These are phyloP conservation scores for Calonectria pseudoturangicola DNA, from an alignment of 2,329 filamentous ascomycete species.

Conservation along the genomic window DNA sequence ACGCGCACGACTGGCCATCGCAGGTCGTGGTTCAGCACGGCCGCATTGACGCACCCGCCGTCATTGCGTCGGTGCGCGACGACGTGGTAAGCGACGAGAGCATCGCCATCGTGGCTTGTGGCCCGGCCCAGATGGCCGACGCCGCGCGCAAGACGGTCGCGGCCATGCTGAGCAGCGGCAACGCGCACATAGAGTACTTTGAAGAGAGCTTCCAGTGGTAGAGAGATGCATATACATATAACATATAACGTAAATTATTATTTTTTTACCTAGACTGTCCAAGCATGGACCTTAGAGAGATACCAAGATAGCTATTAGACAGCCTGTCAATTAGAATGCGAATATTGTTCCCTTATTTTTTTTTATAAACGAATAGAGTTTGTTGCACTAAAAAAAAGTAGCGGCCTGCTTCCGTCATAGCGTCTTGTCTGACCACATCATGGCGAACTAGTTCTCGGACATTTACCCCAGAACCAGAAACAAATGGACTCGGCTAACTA, in stretches of 20 bases:
- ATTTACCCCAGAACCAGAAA: slow-evolving; percentile 23
- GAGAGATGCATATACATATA: slow-evolving; percentile 10
- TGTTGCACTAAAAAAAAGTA: not conserved
- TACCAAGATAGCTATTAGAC: slow-evolving; percentile 21
- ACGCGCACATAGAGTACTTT: slow-evolving; percentile 62
- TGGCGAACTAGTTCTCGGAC: not conserved
- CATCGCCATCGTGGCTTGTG: slow-evolving; percentile 66
- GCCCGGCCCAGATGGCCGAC: slow-evolving; percentile 67
- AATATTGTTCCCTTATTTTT: not conserved
- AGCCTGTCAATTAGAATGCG: slow-evolving; percentile 6
- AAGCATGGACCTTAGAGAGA: slow-evolving; percentile 21
- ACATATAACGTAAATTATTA: not conserved
- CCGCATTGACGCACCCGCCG: slow-evolving; percentile 58
- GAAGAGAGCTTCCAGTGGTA: slow-evolving; percentile 67
- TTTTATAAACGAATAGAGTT: not conserved
- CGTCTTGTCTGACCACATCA: slow-evolving; percentile 3
- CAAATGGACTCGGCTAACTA: not conserved
- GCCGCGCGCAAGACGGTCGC: slow-evolving; percentile 62
- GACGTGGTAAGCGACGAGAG: slow-evolving; percentile 44
- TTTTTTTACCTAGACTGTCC: not conserved
- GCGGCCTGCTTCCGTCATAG: slow-evolving; percentile 13
- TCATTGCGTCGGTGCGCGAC: slow-evolving; percentile 56
- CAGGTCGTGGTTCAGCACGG: slow-evolving; percentile 48
- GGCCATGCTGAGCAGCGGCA: slow-evolving; percentile 53
- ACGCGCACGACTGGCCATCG: slow-evolving; percentile 39